Evolutionary conservation across 495 filamentous ascomycete species (phyloP).

Genomic region (Penicillium waksmanii): DNA sequence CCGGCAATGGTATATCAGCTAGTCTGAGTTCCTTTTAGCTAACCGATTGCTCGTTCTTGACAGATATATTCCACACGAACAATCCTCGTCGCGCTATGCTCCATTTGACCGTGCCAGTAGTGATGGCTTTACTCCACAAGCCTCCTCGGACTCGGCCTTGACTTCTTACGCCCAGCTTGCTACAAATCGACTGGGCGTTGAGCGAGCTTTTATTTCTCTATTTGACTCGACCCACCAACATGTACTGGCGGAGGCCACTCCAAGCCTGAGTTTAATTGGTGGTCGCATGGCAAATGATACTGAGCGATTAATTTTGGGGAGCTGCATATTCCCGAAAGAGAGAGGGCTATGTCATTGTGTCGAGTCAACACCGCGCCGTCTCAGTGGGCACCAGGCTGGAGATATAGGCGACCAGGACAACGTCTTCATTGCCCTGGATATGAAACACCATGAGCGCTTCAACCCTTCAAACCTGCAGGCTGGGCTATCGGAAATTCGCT

Average conservation of each 20-base stretch:
- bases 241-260: slow-evolving; percentile 62
- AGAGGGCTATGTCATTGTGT: slow-evolving; percentile 50
- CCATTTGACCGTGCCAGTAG: background rate
- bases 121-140: background rate
- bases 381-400: slow-evolving; percentile 10
- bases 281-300: slow-evolving; percentile 27
- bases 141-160: slow-evolving; percentile 50
- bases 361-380: slow-evolving; percentile 7
- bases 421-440: slow-evolving; percentile 28
- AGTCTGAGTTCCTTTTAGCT: no score
- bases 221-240: slow-evolving; percentile 59
- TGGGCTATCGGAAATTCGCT: slow-evolving; percentile 45
- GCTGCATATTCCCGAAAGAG: slow-evolving; percentile 44
- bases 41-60: no score
- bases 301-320: slow-evolving; percentile 44
- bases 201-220: slow-evolving; percentile 59
- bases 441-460: slow-evolving; percentile 29
- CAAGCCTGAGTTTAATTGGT: slow-evolving; percentile 45
- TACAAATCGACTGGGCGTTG: slow-evolving; percentile 52
- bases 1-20: no score
- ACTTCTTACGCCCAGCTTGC: slow-evolving; percentile 65
- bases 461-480: slow-evolving; percentile 29
- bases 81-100: slow-evolving; percentile 21
- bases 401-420: slow-evolving; percentile 17
- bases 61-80: slow-evolving; percentile 7